Percentiles rank a stretch among this genome's conserved stretches.
Conservation (phyloP, 108 stramenopile genomes). For the Aurantiochytrium sp. region DNA sequence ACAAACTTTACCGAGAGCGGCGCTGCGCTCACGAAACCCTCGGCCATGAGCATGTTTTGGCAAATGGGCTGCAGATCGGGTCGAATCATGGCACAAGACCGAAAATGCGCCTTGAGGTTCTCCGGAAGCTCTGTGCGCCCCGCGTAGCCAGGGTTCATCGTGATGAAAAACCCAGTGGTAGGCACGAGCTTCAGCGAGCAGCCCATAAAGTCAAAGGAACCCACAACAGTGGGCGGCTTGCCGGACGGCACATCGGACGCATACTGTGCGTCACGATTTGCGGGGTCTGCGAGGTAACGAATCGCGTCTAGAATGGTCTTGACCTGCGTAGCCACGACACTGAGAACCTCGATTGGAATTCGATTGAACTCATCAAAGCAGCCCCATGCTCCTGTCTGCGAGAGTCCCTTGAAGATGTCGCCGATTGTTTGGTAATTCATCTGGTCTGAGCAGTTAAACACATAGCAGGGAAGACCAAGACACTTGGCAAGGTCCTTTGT, state of each 20-base stretch:
- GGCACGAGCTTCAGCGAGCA: slow-evolving; percentile 22
- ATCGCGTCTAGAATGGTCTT: slow-evolving; percentile 49
- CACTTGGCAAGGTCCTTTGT: slow-evolving; percentile 48
- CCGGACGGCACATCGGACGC: slow-evolving; percentile 40
- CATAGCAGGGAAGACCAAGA: slow-evolving; percentile 48
- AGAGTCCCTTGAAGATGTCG: slow-evolving; percentile 48
- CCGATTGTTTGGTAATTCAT: slow-evolving; percentile 59
- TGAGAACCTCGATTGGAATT: slow-evolving; percentile 39
- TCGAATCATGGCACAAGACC: slow-evolving; percentile 46
- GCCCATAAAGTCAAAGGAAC: slow-evolving; percentile 41
- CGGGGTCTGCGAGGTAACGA: slow-evolving; percentile 28
- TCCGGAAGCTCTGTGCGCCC: slow-evolving; percentile 46
- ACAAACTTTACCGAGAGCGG: slow-evolving; percentile 41
- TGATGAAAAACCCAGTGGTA: slow-evolving; percentile 43
- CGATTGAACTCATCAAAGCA: slow-evolving; percentile 49
- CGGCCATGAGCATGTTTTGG: slow-evolving; percentile 59
- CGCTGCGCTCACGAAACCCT: slow-evolving; percentile 48
- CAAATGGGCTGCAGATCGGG: slow-evolving; percentile 43
- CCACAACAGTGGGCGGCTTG: slow-evolving; percentile 46
- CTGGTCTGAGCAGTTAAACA: slow-evolving; percentile 59
- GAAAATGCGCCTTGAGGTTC: slow-evolving; percentile 40
- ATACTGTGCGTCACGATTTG: slow-evolving; percentile 32
- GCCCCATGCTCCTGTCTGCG: slow-evolving; percentile 42
- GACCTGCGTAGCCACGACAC: slow-evolving; percentile 53
- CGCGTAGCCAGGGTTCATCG: slow-evolving; percentile 53